Evolutionary conservation across 495 filamentous ascomycete species (phyloP).

Genomic region (Chaetomidium leptoderma): DNA sequence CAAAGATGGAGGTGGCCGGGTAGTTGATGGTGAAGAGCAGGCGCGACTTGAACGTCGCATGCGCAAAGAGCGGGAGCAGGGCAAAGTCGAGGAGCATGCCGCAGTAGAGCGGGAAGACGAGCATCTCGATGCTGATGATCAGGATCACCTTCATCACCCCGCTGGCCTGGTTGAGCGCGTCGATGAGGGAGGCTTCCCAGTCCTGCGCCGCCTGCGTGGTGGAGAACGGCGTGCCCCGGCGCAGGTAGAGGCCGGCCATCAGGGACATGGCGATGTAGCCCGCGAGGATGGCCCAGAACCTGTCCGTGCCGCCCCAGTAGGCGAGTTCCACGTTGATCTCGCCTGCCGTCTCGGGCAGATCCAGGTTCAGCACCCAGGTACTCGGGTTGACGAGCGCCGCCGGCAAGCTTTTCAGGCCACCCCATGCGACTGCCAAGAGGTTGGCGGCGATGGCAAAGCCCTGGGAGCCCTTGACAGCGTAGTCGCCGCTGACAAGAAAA

Average conservation of each 20-base stretch:
- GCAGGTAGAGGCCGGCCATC: conserved; percentile 73
- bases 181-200: conserved; percentile 74
- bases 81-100: conserved; percentile 86
- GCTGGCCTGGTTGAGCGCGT: conserved; percentile 83
- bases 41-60: conserved; percentile 68
- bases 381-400: conserved; percentile 28
- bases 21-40: conserved; percentile 68
- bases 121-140: conserved; percentile 99
- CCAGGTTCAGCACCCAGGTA: conserved; percentile 51
- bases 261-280: conserved; percentile 75
- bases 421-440: conserved; percentile 14
- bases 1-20: conserved; percentile 84
- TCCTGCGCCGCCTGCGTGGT: conserved; percentile 61
- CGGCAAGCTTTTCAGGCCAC: conserved; percentile 15
- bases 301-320: conserved; percentile 72
- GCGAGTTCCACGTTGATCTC: conserved; percentile 59
- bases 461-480: conserved; percentile 25
- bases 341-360: conserved; percentile 33
- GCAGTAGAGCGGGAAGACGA: conserved; percentile 93
- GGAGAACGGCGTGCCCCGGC: conserved; percentile 60
- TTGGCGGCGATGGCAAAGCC: conserved; percentile 11
- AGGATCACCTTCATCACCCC: conserved; percentile 97
- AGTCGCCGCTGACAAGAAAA: conserved; percentile 35
- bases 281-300: conserved; percentile 70
- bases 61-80: conserved; percentile 79